phyloP scores from a whole-genome alignment of 179 eudicot species.

The Beta macrorhiza region DNA sequence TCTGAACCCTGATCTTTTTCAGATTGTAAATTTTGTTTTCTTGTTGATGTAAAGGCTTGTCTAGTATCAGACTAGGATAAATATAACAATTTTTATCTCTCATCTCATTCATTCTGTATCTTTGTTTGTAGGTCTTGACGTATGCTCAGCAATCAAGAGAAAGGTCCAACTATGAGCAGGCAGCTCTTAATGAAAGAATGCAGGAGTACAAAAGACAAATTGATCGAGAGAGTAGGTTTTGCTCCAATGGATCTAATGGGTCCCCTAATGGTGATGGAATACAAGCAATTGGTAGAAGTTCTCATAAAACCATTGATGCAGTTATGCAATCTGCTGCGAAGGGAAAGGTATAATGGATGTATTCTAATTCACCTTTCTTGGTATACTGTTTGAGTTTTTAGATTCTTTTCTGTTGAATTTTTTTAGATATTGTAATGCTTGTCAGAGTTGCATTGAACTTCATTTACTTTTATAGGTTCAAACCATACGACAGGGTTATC shows the following conservation, averaged over 20 bases:
- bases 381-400: background rate
- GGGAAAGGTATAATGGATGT: constrained; percentile 62
- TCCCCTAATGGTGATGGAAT: constrained; percentile 92
- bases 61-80: background rate
- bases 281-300: constrained; percentile 91
- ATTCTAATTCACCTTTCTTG: background rate
- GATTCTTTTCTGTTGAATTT: background rate
- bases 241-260: constrained; percentile 73
- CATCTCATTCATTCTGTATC: background rate
- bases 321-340: constrained; percentile 93
- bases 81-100: background rate
- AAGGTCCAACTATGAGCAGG: constrained; percentile 90
- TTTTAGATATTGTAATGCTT: too few species aligned
- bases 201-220: constrained; percentile 90
- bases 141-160: constrained; percentile 95
- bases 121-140: constrained; percentile 66
- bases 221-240: constrained; percentile 84
- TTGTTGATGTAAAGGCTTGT: background rate
- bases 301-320: constrained; percentile 91
- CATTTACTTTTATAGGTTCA: constrained; percentile 60
- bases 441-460: background rate
- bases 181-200: constrained; percentile 89
- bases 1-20: background rate
- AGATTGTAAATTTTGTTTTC: background rate
- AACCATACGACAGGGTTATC: constrained; percentile 97